phyloP scores from a whole-genome alignment of 495 filamentous ascomycete species.

The Lasiosphaeris hirsuta region DNA sequence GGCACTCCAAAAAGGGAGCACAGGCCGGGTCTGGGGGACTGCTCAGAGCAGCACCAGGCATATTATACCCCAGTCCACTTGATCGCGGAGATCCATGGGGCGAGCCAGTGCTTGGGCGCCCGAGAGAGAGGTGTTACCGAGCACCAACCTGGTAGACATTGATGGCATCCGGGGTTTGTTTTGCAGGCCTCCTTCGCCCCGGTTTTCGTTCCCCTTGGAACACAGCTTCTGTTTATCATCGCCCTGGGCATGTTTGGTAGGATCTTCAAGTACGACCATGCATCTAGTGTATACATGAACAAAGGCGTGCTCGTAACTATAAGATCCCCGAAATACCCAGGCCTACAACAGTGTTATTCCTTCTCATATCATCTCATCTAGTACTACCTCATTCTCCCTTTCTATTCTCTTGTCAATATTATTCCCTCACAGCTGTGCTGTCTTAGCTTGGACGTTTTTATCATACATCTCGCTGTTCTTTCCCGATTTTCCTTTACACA shows the following conservation, averaged over 20 bases:
- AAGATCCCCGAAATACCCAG: too few relatives aligned
- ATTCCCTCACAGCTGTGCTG: constrained; percentile 29
- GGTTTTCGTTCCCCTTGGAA: neutral
- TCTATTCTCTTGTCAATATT: constrained; percentile 5
- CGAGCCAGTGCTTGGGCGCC: too few relatives aligned
- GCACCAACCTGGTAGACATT: neutral
- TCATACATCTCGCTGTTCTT: constrained; percentile 4
- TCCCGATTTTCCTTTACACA: neutral
- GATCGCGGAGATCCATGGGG: too few relatives aligned
- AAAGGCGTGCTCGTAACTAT: too few relatives aligned
- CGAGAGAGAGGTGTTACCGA: too few relatives aligned
- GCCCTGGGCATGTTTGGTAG: neutral
- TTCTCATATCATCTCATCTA: too few relatives aligned
- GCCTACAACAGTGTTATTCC: too few relatives aligned
- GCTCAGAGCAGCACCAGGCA: too few relatives aligned
- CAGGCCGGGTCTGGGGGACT: too few relatives aligned
- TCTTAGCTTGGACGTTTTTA: constrained; percentile 4
- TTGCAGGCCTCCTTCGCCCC: neutral
- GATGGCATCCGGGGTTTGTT: neutral
- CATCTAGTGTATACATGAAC: neutral
- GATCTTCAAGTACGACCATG: neutral
- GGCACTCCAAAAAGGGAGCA: too few relatives aligned
- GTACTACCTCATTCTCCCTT: constrained; percentile 3
- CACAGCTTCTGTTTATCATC: neutral
- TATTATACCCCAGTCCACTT: too few relatives aligned